Percentiles rank a stretch among this genome's conserved stretches.
Conservation (phyloP, 2,329 filamentous ascomycete genomes). For the Colletotrichum caudatum region DNA sequence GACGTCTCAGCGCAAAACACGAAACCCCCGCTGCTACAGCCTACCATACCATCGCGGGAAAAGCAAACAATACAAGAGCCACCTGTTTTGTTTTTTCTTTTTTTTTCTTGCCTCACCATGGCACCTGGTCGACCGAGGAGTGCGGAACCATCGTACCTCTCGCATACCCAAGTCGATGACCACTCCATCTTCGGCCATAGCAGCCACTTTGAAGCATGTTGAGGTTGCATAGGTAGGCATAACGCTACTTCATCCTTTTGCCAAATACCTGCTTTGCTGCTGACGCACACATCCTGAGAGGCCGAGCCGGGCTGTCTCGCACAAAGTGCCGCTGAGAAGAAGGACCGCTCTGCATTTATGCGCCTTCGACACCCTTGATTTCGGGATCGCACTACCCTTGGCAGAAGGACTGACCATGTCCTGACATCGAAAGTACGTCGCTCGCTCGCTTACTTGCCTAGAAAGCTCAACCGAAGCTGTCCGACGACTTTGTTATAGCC, state of each 20-base stretch:
- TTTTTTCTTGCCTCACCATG: conserved; percentile 18
- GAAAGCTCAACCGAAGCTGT: not conserved
- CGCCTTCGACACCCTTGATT: not conserved
- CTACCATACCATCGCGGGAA: conserved; percentile 18
- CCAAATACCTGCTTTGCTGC: not conserved
- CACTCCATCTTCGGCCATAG: conserved; percentile 9
- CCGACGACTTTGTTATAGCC: not conserved
- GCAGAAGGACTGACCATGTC: not conserved
- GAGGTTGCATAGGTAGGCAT: conserved; percentile 12
- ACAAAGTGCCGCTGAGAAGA: not conserved
- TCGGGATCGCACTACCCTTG: not conserved
- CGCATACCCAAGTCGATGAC: conserved; percentile 9
- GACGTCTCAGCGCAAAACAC: conserved; percentile 37
- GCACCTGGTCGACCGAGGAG: conserved; percentile 20
- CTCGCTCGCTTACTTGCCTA: not conserved
- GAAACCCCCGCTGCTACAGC: conserved; percentile 11
- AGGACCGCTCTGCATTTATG: not conserved
- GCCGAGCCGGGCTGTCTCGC: conserved; percentile 2
- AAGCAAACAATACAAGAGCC: conserved; percentile 25
- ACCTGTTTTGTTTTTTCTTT: conserved; percentile 20
- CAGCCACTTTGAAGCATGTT: conserved; percentile 16
- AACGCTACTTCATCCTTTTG: conserved; percentile 8
- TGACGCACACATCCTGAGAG: conserved; percentile 8
- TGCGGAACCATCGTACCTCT: conserved; percentile 16
- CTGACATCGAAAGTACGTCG: not conserved